These are phyloP conservation scores for Cytospora schulzeri DNA, from an alignment of 2,329 filamentous ascomycete genomes.

Conservation along the genomic window DNA sequence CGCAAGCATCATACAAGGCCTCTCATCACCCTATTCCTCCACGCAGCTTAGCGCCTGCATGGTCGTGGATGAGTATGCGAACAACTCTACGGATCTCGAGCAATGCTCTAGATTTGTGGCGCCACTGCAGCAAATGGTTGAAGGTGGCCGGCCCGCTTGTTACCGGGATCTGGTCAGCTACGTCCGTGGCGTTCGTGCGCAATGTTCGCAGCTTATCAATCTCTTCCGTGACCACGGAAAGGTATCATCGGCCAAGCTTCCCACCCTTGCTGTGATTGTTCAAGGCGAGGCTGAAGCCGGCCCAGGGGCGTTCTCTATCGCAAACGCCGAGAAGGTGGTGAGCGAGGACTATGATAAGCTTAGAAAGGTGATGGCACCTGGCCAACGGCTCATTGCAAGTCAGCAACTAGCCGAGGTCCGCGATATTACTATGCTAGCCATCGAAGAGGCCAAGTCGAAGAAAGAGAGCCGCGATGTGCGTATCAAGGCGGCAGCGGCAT, in stretches of 20 bases:
- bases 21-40: conserved; percentile 76
- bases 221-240: conserved; percentile 91
- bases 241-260: conserved; percentile 73
- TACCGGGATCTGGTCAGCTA: conserved; percentile 92
- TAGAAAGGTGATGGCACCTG: conserved; percentile 85
- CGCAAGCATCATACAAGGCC: conserved; percentile 62
- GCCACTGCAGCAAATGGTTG: conserved; percentile 73
- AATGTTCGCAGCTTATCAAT: conserved; percentile 87
- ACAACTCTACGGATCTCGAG: conserved; percentile 50
- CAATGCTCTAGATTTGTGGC: conserved; percentile 62
- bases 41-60: conserved; percentile 83
- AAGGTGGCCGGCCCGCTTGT: conserved; percentile 75
- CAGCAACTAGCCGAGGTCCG: conserved; percentile 79
- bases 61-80: conserved; percentile 86
- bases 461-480: conserved; percentile 84
- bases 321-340: conserved; percentile 85
- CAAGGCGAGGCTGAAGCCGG: conserved; percentile 92
- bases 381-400: conserved; percentile 81
- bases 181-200: conserved; percentile 84
- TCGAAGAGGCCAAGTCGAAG: conserved; percentile 76
- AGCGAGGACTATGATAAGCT: conserved; percentile 83
- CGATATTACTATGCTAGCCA: conserved; percentile 67
- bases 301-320: conserved; percentile 86
- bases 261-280: conserved; percentile 83
- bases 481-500: conserved; percentile 83